Percentiles rank a stretch among this genome's conserved stretches.
These are phyloP conservation scores for Curvularia sp. DNA, from an alignment of 2,329 filamentous ascomycete genomes.

Conservation along the genomic window DNA sequence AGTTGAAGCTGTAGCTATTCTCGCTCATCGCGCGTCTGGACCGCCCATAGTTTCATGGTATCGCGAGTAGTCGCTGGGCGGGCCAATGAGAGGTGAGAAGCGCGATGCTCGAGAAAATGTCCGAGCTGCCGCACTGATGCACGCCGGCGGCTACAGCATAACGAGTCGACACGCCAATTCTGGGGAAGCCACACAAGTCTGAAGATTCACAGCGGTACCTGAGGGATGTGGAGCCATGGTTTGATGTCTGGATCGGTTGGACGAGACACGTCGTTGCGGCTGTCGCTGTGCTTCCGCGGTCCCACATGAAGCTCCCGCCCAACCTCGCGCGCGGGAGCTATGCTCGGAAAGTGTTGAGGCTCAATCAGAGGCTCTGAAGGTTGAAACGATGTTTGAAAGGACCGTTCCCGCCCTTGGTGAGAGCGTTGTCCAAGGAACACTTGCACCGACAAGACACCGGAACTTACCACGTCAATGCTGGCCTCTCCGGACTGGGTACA, in stretches of 20 bases:
- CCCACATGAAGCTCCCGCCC: conserved; percentile 42
- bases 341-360: conserved; percentile 47
- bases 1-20: conserved; percentile 45
- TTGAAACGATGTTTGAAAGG: conserved; percentile 21
- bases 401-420: conserved; percentile 24
- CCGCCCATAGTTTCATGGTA: conserved; percentile 45
- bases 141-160: conserved; percentile 47
- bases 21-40: conserved; percentile 40
- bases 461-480: conserved; percentile 30
- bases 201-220: conserved; percentile 24
- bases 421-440: conserved; percentile 38
- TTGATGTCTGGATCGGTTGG: conserved; percentile 40
- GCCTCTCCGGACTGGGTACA: conserved; percentile 13
- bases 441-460: conserved; percentile 31
- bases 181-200: conserved; percentile 39
- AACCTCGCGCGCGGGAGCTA: conserved; percentile 51
- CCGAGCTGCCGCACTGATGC: conserved; percentile 47
- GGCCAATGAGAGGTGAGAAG: conserved; percentile 45
- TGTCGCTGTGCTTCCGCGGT: conserved; percentile 42
- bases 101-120: conserved; percentile 43
- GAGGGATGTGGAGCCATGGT: conserved; percentile 31
- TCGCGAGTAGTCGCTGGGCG: conserved; percentile 50
- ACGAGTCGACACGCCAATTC: conserved; percentile 35
- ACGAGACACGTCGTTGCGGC: conserved; percentile 38
- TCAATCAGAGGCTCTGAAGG: conserved; percentile 41